Evolutionary conservation across 257 asterid species (phyloP), one percentile per base, ranked within the genome.

Genomic region (Primulina eburnea): DNA sequence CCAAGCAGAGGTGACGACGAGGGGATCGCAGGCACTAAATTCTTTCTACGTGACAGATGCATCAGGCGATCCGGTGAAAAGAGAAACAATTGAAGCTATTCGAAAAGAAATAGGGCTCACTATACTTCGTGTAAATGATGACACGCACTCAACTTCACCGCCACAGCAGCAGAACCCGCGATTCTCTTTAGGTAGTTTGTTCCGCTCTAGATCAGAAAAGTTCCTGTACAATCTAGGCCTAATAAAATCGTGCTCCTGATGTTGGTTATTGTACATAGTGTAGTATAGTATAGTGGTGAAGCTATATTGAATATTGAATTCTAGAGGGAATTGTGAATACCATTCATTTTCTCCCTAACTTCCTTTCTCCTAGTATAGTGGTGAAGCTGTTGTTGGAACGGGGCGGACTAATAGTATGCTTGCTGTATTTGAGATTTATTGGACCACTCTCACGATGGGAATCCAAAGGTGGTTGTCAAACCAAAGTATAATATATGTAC

Each of bases 201-300:
- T 92, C 73, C 86, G 88, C 50, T 85, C 96, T 0, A 88, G 95
- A 69, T 92, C 98, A 2, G 85, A 82, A 56, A 85, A 82, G 21
- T 76, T 85, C 14, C 88, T 92, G 9, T 86, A 81, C 77, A 88
- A 84, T 53, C 84, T 92, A 29, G 96, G 98, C 8, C 78, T 88
- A 53, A 85, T 84, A 50, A 86, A 79, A 17, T 86, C 93, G 8
- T 84, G 84, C 78, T 82, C 89, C 9, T 86, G 76, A 60, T 8
- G 16, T 40, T 38, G 1, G 12, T 38, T 9, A 8, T 2, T 9
- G 14, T 38, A 8, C 14, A 40, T 40, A 40, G 16, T 10, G 10
- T 40, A 7, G 43, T 6, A 35, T 28, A 28, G 30, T 28, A 28
- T 28, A 28, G 30, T 28, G 30, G 30, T 28, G 30, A 28, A 28